These are phyloP conservation scores for Triticum timopheevii DNA, from an alignment of 176 grass and related monocot genomes.

Conservation along the genomic window DNA sequence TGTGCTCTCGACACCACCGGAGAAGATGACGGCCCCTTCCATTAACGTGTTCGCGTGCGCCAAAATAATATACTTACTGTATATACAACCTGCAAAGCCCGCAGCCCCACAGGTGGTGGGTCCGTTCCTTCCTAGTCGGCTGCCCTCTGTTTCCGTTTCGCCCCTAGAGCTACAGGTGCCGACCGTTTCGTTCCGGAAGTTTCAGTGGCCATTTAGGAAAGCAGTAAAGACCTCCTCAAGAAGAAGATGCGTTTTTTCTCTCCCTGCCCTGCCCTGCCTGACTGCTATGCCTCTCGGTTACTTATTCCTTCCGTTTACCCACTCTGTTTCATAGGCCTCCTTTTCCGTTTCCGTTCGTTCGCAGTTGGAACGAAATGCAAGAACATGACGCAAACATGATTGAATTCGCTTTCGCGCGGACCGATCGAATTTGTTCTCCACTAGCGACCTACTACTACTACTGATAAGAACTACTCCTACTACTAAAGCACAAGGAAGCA, in stretches of 20 bases:
- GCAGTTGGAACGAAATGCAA: neutral
- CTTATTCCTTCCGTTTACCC: neutral
- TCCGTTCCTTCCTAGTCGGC: neutral
- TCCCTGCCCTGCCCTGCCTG: neutral
- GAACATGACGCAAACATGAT: neutral
- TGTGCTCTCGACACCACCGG: neutral
- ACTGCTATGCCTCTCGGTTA: neutral
- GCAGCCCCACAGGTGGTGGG: neutral
- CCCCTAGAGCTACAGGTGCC: neutral
- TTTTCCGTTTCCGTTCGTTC: neutral
- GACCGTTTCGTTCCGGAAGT: slow-evolving; percentile 34
- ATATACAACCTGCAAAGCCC: neutral
- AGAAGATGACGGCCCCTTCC: neutral
- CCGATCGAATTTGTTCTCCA: neutral
- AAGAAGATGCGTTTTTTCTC: slow-evolving; percentile 1
- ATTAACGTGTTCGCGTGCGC: neutral
- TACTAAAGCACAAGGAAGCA: too few relatives aligned
- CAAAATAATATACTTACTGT: neutral
- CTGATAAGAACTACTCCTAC: too few relatives aligned
- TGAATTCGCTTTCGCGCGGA: neutral
- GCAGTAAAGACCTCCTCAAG: neutral
- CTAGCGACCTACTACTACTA: neutral
- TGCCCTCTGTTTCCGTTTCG: neutral
- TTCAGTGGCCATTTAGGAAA: slow-evolving; percentile 28
- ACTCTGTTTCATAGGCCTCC: neutral